Evolutionary conservation across 768 basidiomycete genomes (phyloP).

Genomic region (Leccinum rimulosum): DNA sequence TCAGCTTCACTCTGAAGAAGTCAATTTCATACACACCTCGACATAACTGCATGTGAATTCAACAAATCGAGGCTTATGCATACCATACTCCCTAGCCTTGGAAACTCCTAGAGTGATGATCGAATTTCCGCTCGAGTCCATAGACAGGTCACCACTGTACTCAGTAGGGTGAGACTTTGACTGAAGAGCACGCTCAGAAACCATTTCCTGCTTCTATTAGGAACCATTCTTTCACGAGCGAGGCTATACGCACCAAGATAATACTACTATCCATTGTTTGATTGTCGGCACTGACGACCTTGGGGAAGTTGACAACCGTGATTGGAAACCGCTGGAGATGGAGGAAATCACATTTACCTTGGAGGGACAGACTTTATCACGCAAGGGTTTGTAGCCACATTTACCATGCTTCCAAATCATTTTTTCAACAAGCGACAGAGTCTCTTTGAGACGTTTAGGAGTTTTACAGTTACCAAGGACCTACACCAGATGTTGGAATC

Average conservation of each 20-base stretch:
- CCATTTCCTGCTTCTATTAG: slow-evolving; percentile 54
- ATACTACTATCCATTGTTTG: slow-evolving; percentile 54
- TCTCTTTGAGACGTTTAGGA: slow-evolving; percentile 64
- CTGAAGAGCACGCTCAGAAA: slow-evolving; percentile 65
- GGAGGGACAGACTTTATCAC: slow-evolving; percentile 69
- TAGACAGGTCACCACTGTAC: slow-evolving; percentile 39
- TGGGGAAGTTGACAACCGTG: background rate
- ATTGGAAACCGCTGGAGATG: background rate
- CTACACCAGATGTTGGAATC: slow-evolving; percentile 17
- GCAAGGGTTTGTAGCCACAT: slow-evolving; percentile 64
- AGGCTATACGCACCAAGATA: slow-evolving; percentile 50
- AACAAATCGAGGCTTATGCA: slow-evolving; percentile 67
- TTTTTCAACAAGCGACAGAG: slow-evolving; percentile 53
- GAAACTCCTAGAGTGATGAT: slow-evolving; percentile 46
- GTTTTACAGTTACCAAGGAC: slow-evolving; percentile 57
- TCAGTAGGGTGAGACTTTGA: slow-evolving; percentile 51
- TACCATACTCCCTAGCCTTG: slow-evolving; percentile 44
- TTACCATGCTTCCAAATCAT: slow-evolving; percentile 65
- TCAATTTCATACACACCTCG: slow-evolving; percentile 47
- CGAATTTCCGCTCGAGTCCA: slow-evolving; percentile 51
- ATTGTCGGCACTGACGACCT: slow-evolving; percentile 42
- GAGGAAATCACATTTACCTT: slow-evolving; percentile 46
- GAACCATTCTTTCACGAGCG: background rate
- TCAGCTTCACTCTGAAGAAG: background rate
- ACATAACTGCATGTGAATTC: slow-evolving; percentile 68